Evolutionary conservation across 306 rosid species (phyloP), one percentile per base, ranked within the genome.

Genomic region (Trifolium pratense): DNA sequence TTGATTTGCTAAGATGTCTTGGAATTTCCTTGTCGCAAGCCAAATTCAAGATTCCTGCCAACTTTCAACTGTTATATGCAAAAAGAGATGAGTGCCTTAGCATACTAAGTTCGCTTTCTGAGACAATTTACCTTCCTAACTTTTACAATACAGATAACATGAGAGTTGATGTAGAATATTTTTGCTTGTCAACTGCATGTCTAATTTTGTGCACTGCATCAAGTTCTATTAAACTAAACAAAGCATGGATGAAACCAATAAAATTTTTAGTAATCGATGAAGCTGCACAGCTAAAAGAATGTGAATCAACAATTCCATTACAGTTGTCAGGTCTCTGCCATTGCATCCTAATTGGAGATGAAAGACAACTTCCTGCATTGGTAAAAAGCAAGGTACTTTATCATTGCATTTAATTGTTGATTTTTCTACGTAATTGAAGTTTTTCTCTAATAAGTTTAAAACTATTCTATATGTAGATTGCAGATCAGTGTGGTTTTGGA

Each of bases 351-450:
- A 79, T 86, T 13, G 89, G 90, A 17, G 93, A 89, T 64, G 90
- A 89, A 55, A 63, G 67, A 49, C 94, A 89, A 42, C 88, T 87
- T 49, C 91, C 89, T 36, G 91, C 91, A 25, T 17, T 87, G 84
- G 88, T 84, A 58, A 58, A 71, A 60, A 86, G 91, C 91, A 77
- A 87, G 89, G 94, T 89, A 63, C 68, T 36, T 34, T 0, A 2
- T 9, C 45, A 16, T 10, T 32, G 1, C 25, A 56, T 56, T 25
- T 9, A 18, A 2, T 53, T 9, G 5, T 18, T 9, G 26, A 52
- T 53, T 53, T 45, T 43, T 12, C 10, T 9, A 1, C 13, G 15
- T 43, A 43, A 43, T 13, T 4, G 16, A 43, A 13, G 49, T 3
- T 43, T 43, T 13, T 43, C 15, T 43, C 7, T 43, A 13, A 13